Conservation (phyloP, 345 rosid species). For the Melastoma malabathricum region DNA sequence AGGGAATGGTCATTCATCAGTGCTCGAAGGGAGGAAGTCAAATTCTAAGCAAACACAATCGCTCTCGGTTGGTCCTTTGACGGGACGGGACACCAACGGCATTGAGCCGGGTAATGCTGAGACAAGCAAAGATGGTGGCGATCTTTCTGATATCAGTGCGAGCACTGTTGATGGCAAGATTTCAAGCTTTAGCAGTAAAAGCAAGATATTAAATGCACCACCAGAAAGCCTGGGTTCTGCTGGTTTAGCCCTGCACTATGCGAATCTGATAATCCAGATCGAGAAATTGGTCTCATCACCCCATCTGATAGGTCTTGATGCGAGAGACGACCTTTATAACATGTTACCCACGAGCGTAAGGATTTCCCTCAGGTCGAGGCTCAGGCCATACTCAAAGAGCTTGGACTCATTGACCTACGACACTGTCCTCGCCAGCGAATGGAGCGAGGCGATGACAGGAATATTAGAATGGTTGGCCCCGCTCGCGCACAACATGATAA, state of each 20-base stretch:
- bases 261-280: conserved; percentile 76
- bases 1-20: conserved; percentile 26
- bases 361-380: conserved; percentile 45
- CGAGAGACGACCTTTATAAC: conserved; percentile 89
- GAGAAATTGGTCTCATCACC: conserved; percentile 88
- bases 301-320: conserved; percentile 88
- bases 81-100: conserved; percentile 45
- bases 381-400: conserved; percentile 66
- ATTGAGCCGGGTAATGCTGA: conserved; percentile 20
- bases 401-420: conserved; percentile 47
- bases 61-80: conserved; percentile 68
- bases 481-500: conserved; percentile 90
- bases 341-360: conserved; percentile 83
- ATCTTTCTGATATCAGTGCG: conserved; percentile 13
- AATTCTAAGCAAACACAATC: conserved; percentile 33
- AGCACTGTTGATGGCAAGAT: conserved; percentile 11
- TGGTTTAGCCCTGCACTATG: conserved; percentile 87
- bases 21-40: conserved; percentile 33
- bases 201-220: conserved; percentile 43
- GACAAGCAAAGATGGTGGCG: conserved; percentile 30
- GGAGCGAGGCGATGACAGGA: conserved; percentile 65
- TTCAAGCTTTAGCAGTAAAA: conserved; percentile 23
- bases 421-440: conserved; percentile 55
- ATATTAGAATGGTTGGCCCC: conserved; percentile 93
- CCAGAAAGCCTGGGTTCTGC: conserved; percentile 81